Evolutionary conservation across 768 basidiomycete genomes (phyloP).

Genomic region (Suillus plorans): DNA sequence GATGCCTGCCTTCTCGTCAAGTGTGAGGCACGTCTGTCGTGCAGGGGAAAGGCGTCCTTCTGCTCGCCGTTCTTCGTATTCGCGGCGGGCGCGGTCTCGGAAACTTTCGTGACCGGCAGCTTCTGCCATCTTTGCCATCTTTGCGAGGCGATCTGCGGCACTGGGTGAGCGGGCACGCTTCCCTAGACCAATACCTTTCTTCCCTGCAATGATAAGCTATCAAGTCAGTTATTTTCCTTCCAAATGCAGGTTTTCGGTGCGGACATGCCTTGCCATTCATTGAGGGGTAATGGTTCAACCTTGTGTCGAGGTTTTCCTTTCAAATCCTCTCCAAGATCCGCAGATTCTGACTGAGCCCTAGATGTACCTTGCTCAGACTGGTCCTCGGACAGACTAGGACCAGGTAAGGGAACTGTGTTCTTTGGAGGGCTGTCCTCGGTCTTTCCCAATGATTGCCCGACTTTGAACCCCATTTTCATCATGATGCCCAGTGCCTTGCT

Average conservation of each 20-base stretch:
- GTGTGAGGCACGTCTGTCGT: constrained; percentile 68
- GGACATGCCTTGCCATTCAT: constrained; percentile 77
- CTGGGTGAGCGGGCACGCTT: constrained; percentile 71
- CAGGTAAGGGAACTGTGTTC: constrained; percentile 6
- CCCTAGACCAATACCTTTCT: constrained; percentile 69
- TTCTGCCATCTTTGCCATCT: constrained; percentile 69
- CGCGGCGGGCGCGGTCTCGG: constrained; percentile 67
- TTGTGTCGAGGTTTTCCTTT: constrained; percentile 39
- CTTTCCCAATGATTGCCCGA: constrained; percentile 74
- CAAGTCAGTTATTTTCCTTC: background rate
- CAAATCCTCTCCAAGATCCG: constrained; percentile 5
- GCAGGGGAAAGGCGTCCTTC: constrained; percentile 69
- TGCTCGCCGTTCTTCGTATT: constrained; percentile 75
- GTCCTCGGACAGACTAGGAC: background rate
- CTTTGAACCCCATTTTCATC: constrained; percentile 93
- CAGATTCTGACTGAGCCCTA: constrained; percentile 3
- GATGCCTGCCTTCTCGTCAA: constrained; percentile 75
- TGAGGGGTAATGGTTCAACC: constrained; percentile 69
- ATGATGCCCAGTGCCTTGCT: constrained; percentile 87
- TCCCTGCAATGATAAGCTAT: constrained; percentile 48
- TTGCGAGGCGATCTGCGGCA: constrained; percentile 61
- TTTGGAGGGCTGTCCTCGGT: constrained; percentile 18
- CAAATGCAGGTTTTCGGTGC: background rate
- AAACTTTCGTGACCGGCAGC: constrained; percentile 53
- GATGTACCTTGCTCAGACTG: constrained; percentile 2